Percentiles rank a stretch among this genome's conserved stretches.
Evolutionary conservation across 139 green algal genomes (phyloP).

Genomic region (Coelastrella sp.): DNA sequence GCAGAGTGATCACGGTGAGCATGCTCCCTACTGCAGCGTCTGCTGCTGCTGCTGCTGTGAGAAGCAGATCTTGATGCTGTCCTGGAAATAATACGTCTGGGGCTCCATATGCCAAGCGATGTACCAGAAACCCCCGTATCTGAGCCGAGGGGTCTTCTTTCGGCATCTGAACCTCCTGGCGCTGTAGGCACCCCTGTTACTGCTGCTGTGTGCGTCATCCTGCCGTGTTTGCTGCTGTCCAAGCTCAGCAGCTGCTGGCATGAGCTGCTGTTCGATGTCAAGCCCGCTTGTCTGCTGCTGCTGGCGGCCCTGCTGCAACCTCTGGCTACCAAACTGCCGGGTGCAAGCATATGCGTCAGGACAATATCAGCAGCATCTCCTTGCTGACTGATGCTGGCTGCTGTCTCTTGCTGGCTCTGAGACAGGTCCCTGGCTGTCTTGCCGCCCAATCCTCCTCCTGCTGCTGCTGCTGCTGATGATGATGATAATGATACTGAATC

Average conservation of each 20-base stretch:
- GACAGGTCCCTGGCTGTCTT: no score
- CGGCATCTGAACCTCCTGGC: background rate
- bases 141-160: background rate
- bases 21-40: background rate
- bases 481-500: no score
- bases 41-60: background rate
- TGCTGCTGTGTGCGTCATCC: background rate
- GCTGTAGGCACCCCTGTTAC: background rate
- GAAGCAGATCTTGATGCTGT: slow-evolving; percentile 1
- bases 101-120: background rate
- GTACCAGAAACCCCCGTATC: no score
- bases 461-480: background rate
- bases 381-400: background rate
- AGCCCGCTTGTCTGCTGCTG: background rate
- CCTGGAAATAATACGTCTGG: background rate
- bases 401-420: background rate
- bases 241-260: background rate
- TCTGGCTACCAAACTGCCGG: background rate
- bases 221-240: background rate
- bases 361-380: background rate
- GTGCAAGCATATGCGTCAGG: background rate
- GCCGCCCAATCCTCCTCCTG: background rate
- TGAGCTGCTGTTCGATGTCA: background rate
- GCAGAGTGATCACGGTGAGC: background rate
- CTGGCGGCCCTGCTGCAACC: background rate